A percentile compares a stretch with the other conserved stretches of the same genome.
These are phyloP conservation scores for Pyricularia grisea DNA, from an alignment of 2,329 filamentous ascomycete genomes.

Conservation along the genomic window DNA sequence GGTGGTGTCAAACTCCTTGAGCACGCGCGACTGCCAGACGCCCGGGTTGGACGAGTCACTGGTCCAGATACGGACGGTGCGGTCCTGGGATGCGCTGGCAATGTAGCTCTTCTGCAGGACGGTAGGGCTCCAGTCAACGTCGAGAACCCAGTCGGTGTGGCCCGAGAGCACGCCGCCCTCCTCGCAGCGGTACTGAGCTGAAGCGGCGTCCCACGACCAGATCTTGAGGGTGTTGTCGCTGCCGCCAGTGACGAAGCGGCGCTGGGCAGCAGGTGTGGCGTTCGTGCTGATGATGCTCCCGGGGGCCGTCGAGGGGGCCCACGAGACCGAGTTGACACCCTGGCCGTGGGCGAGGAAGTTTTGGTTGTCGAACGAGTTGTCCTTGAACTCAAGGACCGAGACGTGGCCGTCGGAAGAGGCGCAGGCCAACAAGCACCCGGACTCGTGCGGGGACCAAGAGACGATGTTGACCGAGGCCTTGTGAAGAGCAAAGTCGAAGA, in stretches of 20 bases:
- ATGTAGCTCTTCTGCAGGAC: slow-evolving; percentile 96
- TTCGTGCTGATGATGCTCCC: slow-evolving; percentile 75
- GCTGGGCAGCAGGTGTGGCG: slow-evolving; percentile 50
- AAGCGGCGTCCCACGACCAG: slow-evolving; percentile 69
- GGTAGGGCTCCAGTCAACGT: slow-evolving; percentile 94
- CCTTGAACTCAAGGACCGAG: slow-evolving; percentile 91
- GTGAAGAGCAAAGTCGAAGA: slow-evolving; percentile 89
- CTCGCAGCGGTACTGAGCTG: slow-evolving; percentile 47
- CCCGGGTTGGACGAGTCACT: slow-evolving; percentile 55
- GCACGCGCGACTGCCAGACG: slow-evolving; percentile 76
- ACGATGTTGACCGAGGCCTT: slow-evolving; percentile 96
- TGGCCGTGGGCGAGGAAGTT: slow-evolving; percentile 88
- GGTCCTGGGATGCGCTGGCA: slow-evolving; percentile 89
- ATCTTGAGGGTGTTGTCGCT: slow-evolving; percentile 91
- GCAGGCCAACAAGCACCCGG: slow-evolving; percentile 87
- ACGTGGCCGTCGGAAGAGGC: slow-evolving; percentile 91
- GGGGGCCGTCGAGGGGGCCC: slow-evolving; percentile 79
- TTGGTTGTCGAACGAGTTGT: slow-evolving; percentile 81
- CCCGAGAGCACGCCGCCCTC: slow-evolving; percentile 60
- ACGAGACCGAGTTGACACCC: slow-evolving; percentile 91
- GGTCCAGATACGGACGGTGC: slow-evolving; percentile 97
- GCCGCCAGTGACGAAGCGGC: slow-evolving; percentile 88
- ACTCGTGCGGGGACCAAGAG: slow-evolving; percentile 94
- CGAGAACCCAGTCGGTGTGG: slow-evolving; percentile 93
- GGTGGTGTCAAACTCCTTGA: slow-evolving; percentile 72